Conservation (phyloP, 1,284 basidiomycete genomes). For the Ganoderma lucidum region DNA sequence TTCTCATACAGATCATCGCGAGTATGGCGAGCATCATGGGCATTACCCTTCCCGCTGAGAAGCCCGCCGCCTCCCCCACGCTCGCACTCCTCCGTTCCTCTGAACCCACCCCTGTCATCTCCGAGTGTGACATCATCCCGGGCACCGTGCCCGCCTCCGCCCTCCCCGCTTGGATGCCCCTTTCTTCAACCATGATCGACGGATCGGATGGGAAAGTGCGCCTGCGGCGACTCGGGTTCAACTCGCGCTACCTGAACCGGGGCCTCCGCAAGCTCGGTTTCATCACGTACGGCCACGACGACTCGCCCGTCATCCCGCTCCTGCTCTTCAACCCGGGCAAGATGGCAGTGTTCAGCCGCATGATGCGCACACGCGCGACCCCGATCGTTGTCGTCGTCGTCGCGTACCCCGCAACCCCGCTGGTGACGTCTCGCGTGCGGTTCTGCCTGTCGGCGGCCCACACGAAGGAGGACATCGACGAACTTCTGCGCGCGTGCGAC, state of each 20-base stretch:
- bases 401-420: conserved; percentile 92
- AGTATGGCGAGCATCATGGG: conserved; percentile 99
- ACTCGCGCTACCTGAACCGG: conserved; percentile 90
- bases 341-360: conserved; percentile 87
- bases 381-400: conserved; percentile 92
- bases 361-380: conserved; percentile 86
- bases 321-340: conserved; percentile 95
- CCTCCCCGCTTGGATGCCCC: conserved; percentile 76
- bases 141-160: conserved; percentile 71
- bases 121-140: conserved; percentile 48
- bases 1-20: conserved; percentile 91
- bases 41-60: conserved; percentile 57
- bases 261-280: conserved; percentile 94
- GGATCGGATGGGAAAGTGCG: conserved; percentile 87
- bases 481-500: conserved; percentile 87
- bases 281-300: conserved; percentile 93
- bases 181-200: conserved; percentile 75
- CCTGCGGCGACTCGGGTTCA: conserved; percentile 92
- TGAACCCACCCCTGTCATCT: conserved; percentile 39
- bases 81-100: conserved; percentile 44
- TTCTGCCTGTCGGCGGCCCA: conserved; percentile 97
- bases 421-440: conserved; percentile 89
- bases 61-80: conserved; percentile 35
- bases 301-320: conserved; percentile 94
- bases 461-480: conserved; percentile 97